Conservation (phyloP, 129 eudicot genomes). For the Chrysanthemum seticuspe region DNA sequence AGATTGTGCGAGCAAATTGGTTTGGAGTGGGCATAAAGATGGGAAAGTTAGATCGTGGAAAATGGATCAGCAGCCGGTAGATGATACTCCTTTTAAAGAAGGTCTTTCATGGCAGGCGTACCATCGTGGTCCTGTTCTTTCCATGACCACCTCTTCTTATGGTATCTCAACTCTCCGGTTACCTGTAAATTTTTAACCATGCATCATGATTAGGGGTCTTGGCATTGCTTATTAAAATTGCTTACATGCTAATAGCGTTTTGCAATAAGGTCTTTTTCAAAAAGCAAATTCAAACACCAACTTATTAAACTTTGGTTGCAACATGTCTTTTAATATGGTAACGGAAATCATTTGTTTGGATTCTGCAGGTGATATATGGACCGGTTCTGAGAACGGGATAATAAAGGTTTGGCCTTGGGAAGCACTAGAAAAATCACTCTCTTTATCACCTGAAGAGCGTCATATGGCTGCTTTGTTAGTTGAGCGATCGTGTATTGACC, state of each 20-base stretch:
- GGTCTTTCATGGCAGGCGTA: constrained; percentile 91
- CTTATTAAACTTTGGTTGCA: background rate
- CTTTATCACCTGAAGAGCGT: constrained; percentile 90
- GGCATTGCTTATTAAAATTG: no score
- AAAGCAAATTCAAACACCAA: background rate
- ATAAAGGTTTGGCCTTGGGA: constrained; percentile 98
- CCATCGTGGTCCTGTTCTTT: constrained; percentile 74
- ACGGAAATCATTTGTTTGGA: constrained; percentile 5
- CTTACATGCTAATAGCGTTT: no score
- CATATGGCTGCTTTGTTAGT: constrained; percentile 97
- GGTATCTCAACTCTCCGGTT: constrained; percentile 41
- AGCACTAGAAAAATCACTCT: constrained; percentile 76
- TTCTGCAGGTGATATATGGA: constrained; percentile 85
- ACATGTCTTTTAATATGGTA: background rate
- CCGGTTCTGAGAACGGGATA: constrained; percentile 79
- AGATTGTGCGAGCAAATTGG: constrained; percentile 69
- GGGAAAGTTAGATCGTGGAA: constrained; percentile 91
- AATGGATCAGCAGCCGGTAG: constrained; percentile 59
- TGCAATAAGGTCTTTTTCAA: no score
- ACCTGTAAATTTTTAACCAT: background rate
- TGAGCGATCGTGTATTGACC: constrained; percentile 79
- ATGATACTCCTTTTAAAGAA: constrained; percentile 61
- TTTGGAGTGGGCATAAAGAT: constrained; percentile 98
- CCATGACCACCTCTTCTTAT: constrained; percentile 67
- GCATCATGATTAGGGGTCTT: background rate